Evolutionary conservation across 2,329 filamentous ascomycete genomes (phyloP), one percentile per base, ranked within the genome.

Genomic region (Colletotrichum eleusines): DNA sequence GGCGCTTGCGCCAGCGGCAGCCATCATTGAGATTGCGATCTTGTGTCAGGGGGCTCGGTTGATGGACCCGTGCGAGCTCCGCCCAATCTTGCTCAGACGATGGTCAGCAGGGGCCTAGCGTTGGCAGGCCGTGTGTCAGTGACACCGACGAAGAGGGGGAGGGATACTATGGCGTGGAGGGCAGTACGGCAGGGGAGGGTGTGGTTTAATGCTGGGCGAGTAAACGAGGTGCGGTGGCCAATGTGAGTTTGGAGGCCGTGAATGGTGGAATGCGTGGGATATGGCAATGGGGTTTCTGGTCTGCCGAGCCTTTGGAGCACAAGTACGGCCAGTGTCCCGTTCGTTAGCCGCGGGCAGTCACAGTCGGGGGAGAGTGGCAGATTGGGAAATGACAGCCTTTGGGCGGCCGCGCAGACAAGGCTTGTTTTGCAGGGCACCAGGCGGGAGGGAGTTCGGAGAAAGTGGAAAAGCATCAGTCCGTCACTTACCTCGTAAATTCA

Each of bases 1-100:
- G 58, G 63, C 48, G 55, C 40, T 66, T 28, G 73, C 65, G 51
- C 74, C 74, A 54, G 79, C 74, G 66, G 80, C 76, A 58, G 81
- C 76, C 80, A 86, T 86, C 71, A 75, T 79, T 72, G 57, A 65
- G 46, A 69, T 65, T 64, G 66, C 26, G 58, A 40, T 68, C 44
- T 68, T 44, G 64, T 71, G 46, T 53, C 58, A 63, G 58, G 42
- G 26, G 35, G 51, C 44, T 65, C 48, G 58, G 23, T 35, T 38
- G 26, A 58, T 42, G 66, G 60, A 51, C 42, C 53, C 42, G 42
- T 54, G 64, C 64, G 48, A 33, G 50, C 26, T 62, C 55, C 57
- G 60, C 58, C 31, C 46, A 54, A 69, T 59, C 35, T 68, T 68
- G 58, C 59, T 51, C 46, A 33, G 35, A 70, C 50, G 58, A 68